phyloP scores from a whole-genome alignment of 2,329 filamentous ascomycete species.

The Davidsoniella australis region DNA sequence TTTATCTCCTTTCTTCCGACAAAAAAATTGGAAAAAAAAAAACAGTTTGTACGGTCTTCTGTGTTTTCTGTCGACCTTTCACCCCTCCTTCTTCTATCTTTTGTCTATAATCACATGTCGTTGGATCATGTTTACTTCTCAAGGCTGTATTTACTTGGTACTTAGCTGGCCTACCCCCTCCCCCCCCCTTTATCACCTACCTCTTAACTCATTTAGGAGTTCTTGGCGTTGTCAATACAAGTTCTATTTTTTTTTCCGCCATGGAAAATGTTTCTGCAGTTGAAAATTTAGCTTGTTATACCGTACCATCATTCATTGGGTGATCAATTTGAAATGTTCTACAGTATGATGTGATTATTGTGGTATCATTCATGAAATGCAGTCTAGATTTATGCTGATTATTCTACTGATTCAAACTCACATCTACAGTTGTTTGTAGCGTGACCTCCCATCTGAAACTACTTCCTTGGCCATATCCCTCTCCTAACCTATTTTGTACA shows the following conservation, averaged over 20 bases:
- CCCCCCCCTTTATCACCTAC: too few relatives aligned
- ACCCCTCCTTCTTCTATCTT: background rate
- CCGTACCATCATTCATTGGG: background rate
- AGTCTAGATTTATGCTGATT: background rate
- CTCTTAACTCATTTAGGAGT: background rate
- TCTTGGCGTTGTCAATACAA: background rate
- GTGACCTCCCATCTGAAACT: constrained; percentile 87
- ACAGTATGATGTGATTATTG: background rate
- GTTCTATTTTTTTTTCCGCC: background rate
- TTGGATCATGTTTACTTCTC: constrained; percentile 2
- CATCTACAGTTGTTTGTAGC: constrained; percentile 47
- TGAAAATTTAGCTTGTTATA: background rate
- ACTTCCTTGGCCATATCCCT: constrained; percentile 67
- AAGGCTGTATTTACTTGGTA: background rate
- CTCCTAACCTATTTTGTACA: constrained; percentile 71
- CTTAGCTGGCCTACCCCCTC: too few relatives aligned
- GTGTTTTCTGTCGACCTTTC: background rate
- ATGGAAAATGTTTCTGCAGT: background rate
- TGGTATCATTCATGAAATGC: background rate
- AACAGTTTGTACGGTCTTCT: background rate
- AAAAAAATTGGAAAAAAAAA: background rate
- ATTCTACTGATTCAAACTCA: constrained; percentile 2
- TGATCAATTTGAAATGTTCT: background rate
- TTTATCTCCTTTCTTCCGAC: background rate
- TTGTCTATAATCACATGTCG: background rate